Conservation (phyloP, 2,329 filamentous ascomycete species). For the Ascochyta clinopodiicola region DNA sequence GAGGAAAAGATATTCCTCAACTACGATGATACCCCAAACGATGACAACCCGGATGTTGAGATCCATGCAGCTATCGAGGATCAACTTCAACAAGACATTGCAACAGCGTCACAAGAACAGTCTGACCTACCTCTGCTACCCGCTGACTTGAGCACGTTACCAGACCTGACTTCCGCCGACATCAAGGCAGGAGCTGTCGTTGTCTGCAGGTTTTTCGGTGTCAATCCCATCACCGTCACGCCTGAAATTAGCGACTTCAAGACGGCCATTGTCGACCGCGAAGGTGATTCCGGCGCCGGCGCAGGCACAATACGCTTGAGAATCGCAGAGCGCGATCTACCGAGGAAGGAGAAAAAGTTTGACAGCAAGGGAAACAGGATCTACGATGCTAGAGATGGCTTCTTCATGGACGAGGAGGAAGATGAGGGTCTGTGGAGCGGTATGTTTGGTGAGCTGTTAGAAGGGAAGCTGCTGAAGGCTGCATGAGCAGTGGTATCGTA, state of each 20-base stretch:
- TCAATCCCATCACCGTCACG: conserved; percentile 67
- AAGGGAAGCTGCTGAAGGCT: conserved; percentile 37
- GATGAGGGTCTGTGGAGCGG: conserved; percentile 37
- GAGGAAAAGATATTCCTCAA: conserved; percentile 37
- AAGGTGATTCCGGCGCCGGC: conserved; percentile 52
- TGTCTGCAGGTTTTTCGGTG: conserved; percentile 69
- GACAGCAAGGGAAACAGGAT: conserved; percentile 75
- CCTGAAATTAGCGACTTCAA: conserved; percentile 67
- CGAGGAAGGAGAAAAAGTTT: conserved; percentile 62
- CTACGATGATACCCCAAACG: conserved; percentile 40
- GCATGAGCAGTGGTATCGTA: neutral
- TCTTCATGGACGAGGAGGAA: conserved; percentile 37
- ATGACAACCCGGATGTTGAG: conserved; percentile 29
- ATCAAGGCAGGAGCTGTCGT: conserved; percentile 68
- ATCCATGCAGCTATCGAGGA: conserved; percentile 34
- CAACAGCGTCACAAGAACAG: conserved; percentile 41
- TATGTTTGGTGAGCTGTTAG: conserved; percentile 36
- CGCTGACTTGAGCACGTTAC: conserved; percentile 61
- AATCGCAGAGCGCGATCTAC: conserved; percentile 73
- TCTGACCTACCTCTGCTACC: conserved; percentile 71
- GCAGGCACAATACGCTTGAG: conserved; percentile 64
- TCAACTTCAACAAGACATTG: conserved; percentile 54
- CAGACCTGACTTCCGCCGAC: conserved; percentile 57
- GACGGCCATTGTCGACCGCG: conserved; percentile 66
- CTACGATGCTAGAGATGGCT: conserved; percentile 67